These are phyloP conservation scores for Hypoxylon fragiforme DNA, from an alignment of 495 filamentous ascomycete genomes.

Conservation along the genomic window DNA sequence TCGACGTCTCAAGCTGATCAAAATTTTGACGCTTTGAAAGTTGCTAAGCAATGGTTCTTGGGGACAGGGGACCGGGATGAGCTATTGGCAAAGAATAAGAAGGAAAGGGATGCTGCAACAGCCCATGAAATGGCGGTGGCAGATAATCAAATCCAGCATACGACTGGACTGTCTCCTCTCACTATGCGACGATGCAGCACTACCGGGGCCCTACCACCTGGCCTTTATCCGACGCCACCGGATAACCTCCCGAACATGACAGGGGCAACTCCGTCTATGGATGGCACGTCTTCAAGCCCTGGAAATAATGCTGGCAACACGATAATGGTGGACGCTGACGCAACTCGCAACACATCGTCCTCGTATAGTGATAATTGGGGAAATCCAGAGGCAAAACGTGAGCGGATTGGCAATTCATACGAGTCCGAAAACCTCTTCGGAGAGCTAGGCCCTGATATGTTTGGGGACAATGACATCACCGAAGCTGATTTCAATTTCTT, in stretches of 20 bases:
- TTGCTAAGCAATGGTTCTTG: constrained; percentile 70
- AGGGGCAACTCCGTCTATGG: constrained; percentile 53
- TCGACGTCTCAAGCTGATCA: constrained; percentile 20
- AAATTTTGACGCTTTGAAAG: constrained; percentile 62
- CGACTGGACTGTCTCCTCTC: constrained; percentile 46
- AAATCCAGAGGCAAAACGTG: constrained; percentile 40
- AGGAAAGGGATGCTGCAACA: constrained; percentile 54
- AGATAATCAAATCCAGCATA: constrained; percentile 40
- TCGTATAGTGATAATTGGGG: constrained; percentile 42
- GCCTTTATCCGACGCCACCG: constrained; percentile 87
- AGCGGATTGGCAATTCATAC: constrained; percentile 43
- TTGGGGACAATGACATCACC: constrained; percentile 78
- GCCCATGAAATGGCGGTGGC: constrained; percentile 47
- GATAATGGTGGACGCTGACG: constrained; percentile 35
- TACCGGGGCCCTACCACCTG: constrained; percentile 56
- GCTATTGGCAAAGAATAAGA: constrained; percentile 50
- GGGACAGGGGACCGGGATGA: constrained; percentile 53
- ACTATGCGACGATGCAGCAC: constrained; percentile 54
- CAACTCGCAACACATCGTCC: constrained; percentile 16
- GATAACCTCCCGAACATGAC: constrained; percentile 63
- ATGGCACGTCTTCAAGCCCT: constrained; percentile 52
- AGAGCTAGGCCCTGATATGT: constrained; percentile 73
- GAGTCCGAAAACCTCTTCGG: constrained; percentile 69
- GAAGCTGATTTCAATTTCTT: constrained; percentile 94
- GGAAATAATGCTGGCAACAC: constrained; percentile 38